phyloP scores from a whole-genome alignment of 1,284 basidiomycete species.

The Waitea zeae region DNA sequence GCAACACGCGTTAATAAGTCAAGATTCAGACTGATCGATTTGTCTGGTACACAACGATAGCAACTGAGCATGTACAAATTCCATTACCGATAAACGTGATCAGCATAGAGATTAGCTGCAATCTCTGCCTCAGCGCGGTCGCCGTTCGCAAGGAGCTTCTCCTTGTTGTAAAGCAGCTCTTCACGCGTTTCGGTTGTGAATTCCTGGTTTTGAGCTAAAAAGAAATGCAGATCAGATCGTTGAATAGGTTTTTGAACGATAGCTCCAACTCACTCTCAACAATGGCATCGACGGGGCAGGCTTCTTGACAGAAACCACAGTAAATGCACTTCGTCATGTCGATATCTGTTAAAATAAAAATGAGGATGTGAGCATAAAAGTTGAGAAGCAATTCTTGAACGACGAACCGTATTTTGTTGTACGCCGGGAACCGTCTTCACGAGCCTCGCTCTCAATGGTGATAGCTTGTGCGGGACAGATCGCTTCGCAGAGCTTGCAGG shows the following conservation, averaged over 20 bases:
- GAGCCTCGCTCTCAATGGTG: conserved; percentile 96
- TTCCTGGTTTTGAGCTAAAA: conserved; percentile 86
- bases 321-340: conserved; percentile 98
- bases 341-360: conserved; percentile 44
- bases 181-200: conserved; percentile 97
- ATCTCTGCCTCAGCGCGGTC: conserved; percentile 95
- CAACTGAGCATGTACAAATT: too few species aligned
- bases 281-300: conserved; percentile 98
- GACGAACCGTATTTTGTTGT: conserved; percentile 87
- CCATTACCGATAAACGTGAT: too few species aligned
- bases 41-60: too few species aligned
- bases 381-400: too few species aligned
- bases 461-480: conserved; percentile 99
- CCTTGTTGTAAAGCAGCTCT: conserved; percentile 98
- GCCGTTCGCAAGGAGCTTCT: conserved; percentile 90
- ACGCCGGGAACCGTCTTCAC: conserved; percentile 88
- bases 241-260: conserved; percentile 5
- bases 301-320: conserved; percentile 97
- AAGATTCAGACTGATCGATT: too few species aligned
- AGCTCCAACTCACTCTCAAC: conserved; percentile 72
- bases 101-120: conserved; percentile 83
- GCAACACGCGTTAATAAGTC: too few species aligned
- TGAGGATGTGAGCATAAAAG: conserved; percentile 3
- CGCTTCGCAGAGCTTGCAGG: conserved; percentile 98
- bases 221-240: too few species aligned